Percentiles rank a stretch among this genome's conserved stretches.
These are phyloP conservation scores for Domatiomyces catenatus DNA, from an alignment of 2,329 filamentous ascomycete species.

Conservation along the genomic window DNA sequence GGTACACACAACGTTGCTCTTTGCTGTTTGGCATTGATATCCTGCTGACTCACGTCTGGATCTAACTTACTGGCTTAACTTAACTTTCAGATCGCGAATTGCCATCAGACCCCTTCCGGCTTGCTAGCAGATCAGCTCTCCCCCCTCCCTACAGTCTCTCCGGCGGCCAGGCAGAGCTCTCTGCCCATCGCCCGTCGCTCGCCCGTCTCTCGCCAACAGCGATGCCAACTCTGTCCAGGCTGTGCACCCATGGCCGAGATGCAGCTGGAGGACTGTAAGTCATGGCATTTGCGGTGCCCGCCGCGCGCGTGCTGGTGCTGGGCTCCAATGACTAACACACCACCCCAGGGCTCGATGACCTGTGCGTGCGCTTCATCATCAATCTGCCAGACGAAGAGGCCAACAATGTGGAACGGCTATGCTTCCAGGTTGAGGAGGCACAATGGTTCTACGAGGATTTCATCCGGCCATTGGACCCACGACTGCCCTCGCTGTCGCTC, in stretches of 20 bases:
- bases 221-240: conserved; percentile 45
- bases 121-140: not conserved
- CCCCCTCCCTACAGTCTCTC: not conserved
- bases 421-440: conserved; percentile 96
- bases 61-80: no score
- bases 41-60: no score
- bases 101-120: no score
- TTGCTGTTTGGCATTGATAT: no score
- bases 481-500: conserved; percentile 69
- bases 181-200: not conserved
- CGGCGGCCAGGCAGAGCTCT: not conserved
- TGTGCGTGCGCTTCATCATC: conserved; percentile 95
- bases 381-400: conserved; percentile 89
- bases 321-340: not conserved
- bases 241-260: conserved; percentile 40
- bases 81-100: no score
- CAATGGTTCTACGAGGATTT: conserved; percentile 99
- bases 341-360: conserved; percentile 72
- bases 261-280: conserved; percentile 73
- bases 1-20: no score
- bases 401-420: conserved; percentile 78
- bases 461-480: conserved; percentile 74
- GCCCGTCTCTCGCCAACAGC: conserved; percentile 22
- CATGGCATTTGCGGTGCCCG: not conserved
- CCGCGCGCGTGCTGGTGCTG: not conserved